Evolutionary conservation across 1,284 basidiomycete genomes (phyloP), one percentile per base, ranked within the genome.

Genomic region (Microstroma glucosiphilum): DNA sequence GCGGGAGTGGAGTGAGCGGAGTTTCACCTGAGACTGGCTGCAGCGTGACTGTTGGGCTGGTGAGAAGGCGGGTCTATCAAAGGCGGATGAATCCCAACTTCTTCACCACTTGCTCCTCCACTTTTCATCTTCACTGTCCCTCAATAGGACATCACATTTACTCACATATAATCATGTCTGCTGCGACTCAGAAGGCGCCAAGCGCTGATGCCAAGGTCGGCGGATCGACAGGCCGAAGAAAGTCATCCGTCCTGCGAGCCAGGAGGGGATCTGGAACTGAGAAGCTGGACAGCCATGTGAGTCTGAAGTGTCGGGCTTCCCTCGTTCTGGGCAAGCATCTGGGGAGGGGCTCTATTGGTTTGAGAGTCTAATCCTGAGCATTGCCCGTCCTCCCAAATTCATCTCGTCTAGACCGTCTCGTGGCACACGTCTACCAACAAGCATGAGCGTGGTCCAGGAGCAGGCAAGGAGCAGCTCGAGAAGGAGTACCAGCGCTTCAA

Each of bases 381-480:
- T 56, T 40, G 17, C 19, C n/a, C 41, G 30, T 21, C 51, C 26
- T 21, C 40, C 8, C 46, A 21, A 15, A 57, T 54, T 56, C 42
- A 26, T 40, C 61, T 43, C 42, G 37, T 26, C 30, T 12, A 75
- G 73, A 69, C 71, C 40, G 69, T 63, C n/a, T 66, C 72, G n/a
- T 74, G 73, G 72, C 72, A 76, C 64, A 76, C 72, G 30, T 66
- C 67, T 7, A 57, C 73, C 17, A 70, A 76, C 65, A 65, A 67
- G 59, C 64, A 72, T 48, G 71, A 71, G 48, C 65, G 69, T 26
- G 63, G 53, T 57, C 69, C 69, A 19, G 67, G 65, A 30, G 70
- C 76, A 1, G 57, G 62, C 40, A 68, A 71, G 43, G 70, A 76
- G 53, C 60, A 73, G 57, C 68, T 78, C 59, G 62, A 75, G 56